These are phyloP conservation scores for Tetrastigma voinierianum DNA, from an alignment of 164 flowering plant genomes.

Conservation along the genomic window DNA sequence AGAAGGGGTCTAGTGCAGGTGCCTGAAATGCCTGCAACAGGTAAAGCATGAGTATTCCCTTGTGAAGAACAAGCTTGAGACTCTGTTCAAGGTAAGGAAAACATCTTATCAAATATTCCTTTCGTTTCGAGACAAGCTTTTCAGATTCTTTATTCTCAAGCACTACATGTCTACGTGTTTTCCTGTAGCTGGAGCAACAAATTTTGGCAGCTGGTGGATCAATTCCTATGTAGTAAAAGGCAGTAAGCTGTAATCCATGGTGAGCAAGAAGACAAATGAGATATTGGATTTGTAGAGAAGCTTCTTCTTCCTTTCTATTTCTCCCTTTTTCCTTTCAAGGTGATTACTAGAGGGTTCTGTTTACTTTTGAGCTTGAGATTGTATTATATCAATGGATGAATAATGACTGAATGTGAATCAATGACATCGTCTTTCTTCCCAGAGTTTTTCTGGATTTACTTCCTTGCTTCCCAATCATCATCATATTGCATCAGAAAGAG, in stretches of 20 bases:
- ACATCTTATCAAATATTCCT: neutral
- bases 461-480: neutral
- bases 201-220: slow-evolving; percentile 31
- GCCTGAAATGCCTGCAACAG: slow-evolving; percentile 34
- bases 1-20: slow-evolving; percentile 18
- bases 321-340: neutral
- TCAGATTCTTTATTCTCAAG: neutral
- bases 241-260: neutral
- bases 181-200: slow-evolving; percentile 35
- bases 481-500: neutral
- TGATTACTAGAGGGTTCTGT: neutral
- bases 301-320: neutral
- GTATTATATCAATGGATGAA: slow-evolving; percentile 8
- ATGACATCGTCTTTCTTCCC: no score
- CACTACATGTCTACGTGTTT: neutral
- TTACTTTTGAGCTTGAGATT: slow-evolving; percentile 8
- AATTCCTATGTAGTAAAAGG: slow-evolving; percentile 9
- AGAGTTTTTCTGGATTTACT: no score
- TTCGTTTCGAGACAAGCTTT: neutral
- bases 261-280: slow-evolving; percentile 4
- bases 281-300: slow-evolving; percentile 4
- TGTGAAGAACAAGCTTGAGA: slow-evolving; percentile 38
- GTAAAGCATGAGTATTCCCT: slow-evolving; percentile 29
- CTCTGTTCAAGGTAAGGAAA: slow-evolving; percentile 34
- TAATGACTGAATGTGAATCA: slow-evolving; percentile 17